These are phyloP conservation scores for Colletotrichum abscissum DNA, from an alignment of 2,329 filamentous ascomycete species.

Conservation along the genomic window DNA sequence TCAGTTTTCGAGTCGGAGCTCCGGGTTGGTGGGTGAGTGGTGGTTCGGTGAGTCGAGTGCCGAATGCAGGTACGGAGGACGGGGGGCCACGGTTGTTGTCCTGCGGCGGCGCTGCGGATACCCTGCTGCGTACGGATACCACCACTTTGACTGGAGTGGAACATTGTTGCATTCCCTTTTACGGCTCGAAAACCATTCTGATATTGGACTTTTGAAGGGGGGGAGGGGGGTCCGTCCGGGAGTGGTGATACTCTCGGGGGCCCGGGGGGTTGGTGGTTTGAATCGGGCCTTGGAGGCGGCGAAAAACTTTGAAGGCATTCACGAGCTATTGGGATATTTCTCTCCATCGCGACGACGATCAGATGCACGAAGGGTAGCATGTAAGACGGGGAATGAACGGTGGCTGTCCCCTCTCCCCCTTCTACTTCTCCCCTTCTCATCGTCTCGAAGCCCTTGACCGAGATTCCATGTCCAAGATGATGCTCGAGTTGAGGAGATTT, in stretches of 20 bases:
- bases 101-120: neutral
- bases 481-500: neutral
- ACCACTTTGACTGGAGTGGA: neutral
- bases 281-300: neutral
- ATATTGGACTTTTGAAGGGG: neutral
- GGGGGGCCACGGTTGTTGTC: neutral
- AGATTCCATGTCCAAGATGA: no score
- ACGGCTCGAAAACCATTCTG: conserved; percentile 10
- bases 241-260: neutral
- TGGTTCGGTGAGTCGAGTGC: conserved; percentile 12
- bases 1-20: neutral
- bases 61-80: conserved; percentile 31
- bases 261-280: neutral
- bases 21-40: neutral
- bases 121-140: no score
- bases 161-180: neutral
- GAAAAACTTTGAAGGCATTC: neutral
- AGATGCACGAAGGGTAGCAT: conserved; percentile 12
- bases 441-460: neutral
- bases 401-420: no score
- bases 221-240: neutral
- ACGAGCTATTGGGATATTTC: neutral
- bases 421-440: neutral
- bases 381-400: conserved; percentile 6
- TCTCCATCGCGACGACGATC: conserved; percentile 8